Evolutionary conservation across 352 stramenopile genomes (phyloP).

Genomic region (Achlya hypogyna): DNA sequence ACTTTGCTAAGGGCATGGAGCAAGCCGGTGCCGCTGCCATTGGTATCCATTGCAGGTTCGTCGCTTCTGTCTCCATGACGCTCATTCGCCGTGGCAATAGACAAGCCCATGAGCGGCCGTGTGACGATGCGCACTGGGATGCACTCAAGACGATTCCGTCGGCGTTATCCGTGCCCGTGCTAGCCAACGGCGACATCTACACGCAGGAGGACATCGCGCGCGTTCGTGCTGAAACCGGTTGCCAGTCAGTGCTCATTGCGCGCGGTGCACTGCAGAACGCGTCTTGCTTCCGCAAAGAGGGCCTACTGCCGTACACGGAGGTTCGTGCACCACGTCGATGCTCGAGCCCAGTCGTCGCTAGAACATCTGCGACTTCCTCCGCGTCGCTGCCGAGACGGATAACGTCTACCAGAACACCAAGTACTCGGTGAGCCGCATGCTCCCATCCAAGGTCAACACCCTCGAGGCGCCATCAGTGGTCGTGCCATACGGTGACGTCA

Average conservation of each 20-base stretch:
- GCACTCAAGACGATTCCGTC: constrained; percentile 51
- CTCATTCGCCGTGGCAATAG: no score
- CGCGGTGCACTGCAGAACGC: constrained; percentile 73
- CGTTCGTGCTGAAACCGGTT: constrained; percentile 49
- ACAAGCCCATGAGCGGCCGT: constrained; percentile 52
- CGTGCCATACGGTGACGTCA: constrained; percentile 6
- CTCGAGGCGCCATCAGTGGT: neutral
- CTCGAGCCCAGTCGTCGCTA: constrained; percentile 13
- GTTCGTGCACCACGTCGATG: constrained; percentile 22
- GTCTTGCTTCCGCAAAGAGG: constrained; percentile 66
- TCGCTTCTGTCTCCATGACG: neutral
- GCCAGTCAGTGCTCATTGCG: constrained; percentile 73
- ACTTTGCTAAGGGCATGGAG: constrained; percentile 51
- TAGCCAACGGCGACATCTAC: constrained; percentile 87
- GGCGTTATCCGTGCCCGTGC: constrained; percentile 63
- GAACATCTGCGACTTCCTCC: constrained; percentile 60
- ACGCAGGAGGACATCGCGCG: constrained; percentile 54
- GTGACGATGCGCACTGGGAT: constrained; percentile 66
- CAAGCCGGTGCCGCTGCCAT: constrained; percentile 57
- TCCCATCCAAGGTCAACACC: constrained; percentile 48
- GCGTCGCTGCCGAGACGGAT: constrained; percentile 63
- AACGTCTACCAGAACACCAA: constrained; percentile 88
- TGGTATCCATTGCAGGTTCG: constrained; percentile 48
- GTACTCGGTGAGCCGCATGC: constrained; percentile 82
- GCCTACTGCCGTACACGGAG: constrained; percentile 47